Conservation (phyloP, 192 early-diverging fungal species). For the Paraglomus occultum region DNA sequence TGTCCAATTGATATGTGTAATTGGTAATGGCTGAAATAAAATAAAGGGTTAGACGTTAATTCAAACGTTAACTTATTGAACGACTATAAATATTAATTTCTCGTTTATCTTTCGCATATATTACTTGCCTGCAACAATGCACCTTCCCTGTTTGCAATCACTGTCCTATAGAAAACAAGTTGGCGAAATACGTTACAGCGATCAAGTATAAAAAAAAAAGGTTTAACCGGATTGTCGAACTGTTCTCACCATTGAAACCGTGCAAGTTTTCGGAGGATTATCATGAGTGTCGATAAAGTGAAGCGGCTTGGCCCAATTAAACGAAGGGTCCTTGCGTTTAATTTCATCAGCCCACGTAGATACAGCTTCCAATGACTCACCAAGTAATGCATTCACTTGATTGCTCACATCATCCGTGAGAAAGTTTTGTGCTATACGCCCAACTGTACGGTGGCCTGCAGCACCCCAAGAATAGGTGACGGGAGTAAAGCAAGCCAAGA, state of each 20-base stretch:
- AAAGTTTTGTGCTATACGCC: conserved; percentile 20
- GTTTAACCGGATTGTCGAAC: no score
- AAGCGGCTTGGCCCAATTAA: neutral
- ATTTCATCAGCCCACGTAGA: conserved; percentile 11
- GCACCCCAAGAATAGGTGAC: conserved; percentile 6
- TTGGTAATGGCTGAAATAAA: conserved; percentile 16
- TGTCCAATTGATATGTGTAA: conserved; percentile 14
- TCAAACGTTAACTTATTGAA: no score
- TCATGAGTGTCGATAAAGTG: conserved; percentile 18
- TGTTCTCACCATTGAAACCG: no score
- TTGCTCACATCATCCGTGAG: neutral
- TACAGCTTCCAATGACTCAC: neutral
- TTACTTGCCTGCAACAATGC: conserved; percentile 25
- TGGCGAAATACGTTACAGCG: no score
- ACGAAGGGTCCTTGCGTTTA: neutral
- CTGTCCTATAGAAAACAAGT: no score
- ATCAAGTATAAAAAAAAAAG: no score
- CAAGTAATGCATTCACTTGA: neutral
- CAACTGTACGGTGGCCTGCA: neutral
- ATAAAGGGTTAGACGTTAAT: neutral
- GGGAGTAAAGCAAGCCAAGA: no score
- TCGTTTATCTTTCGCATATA: neutral
- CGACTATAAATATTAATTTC: neutral
- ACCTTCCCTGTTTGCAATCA: neutral
- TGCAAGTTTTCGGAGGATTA: no score